These are phyloP conservation scores for Cutaneotrichosporon dermatis DNA, from an alignment of 1,284 basidiomycete species.

Conservation along the genomic window DNA sequence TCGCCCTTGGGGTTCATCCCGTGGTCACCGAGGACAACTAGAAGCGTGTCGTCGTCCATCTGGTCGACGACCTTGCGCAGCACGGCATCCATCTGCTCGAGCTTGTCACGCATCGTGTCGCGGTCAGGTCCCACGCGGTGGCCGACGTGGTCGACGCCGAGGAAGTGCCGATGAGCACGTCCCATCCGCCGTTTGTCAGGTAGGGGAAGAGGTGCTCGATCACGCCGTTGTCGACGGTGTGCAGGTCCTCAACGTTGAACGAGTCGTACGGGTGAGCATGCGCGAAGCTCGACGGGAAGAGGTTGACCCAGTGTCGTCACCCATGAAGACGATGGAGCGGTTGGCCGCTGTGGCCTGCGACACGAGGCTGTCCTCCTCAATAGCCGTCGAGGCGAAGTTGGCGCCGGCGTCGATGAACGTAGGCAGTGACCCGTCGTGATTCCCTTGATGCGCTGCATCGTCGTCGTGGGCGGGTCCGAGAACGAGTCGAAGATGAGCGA, in stretches of 20 bases:
- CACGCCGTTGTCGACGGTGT: slow-evolving; percentile 91
- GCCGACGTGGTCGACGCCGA: slow-evolving; percentile 97
- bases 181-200: slow-evolving; percentile 62
- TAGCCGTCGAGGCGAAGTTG: slow-evolving; percentile 82
- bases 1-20: slow-evolving; percentile 96
- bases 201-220: slow-evolving; percentile 76
- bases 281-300: slow-evolving; percentile 75
- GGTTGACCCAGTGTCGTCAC: slow-evolving; percentile 95
- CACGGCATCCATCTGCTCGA: slow-evolving; percentile 81
- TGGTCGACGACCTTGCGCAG: slow-evolving; percentile 62
- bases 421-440: slow-evolving; percentile 93
- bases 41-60: slow-evolving; percentile 73
- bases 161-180: slow-evolving; percentile 88
- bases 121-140: slow-evolving; percentile 90
- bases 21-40: slow-evolving; percentile 92
- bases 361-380: slow-evolving; percentile 81
- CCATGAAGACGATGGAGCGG: slow-evolving; percentile 65
- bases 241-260: slow-evolving; percentile 97
- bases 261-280: slow-evolving; percentile 84
- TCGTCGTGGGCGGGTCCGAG: slow-evolving; percentile 92
- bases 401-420: slow-evolving; percentile 92
- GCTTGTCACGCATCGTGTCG: slow-evolving; percentile 76
- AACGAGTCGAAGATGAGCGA: slow-evolving; percentile 85
- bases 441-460: slow-evolving; percentile 90
- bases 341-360: slow-evolving; percentile 52